These are phyloP conservation scores for Tieghemostelium lacteum DNA, from an alignment of 78 protist species.

Conservation along the genomic window DNA sequence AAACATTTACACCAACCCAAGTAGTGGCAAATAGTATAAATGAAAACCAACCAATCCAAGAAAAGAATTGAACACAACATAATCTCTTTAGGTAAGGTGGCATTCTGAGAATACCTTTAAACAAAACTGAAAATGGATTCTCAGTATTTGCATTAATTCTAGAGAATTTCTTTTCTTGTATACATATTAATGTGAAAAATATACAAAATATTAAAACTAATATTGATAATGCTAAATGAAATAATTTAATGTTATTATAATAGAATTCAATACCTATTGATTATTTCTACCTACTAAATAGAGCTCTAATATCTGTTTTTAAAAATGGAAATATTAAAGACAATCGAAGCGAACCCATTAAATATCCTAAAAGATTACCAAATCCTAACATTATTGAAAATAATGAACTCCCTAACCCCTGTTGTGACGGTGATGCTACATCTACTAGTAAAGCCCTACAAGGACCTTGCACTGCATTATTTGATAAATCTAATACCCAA, in stretches of 20 bases:
- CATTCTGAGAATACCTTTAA: constrained; percentile 54
- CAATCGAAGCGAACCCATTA: constrained; percentile 50
- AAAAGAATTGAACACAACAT: constrained; percentile 77
- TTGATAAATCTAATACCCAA: constrained; percentile 85
- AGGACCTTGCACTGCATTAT: constrained; percentile 84
- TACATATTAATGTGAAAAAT: constrained; percentile 7
- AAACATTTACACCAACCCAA: constrained; percentile 82
- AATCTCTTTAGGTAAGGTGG: constrained; percentile 39
- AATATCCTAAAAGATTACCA: constrained; percentile 80
- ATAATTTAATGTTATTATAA: neutral
- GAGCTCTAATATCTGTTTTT: constrained; percentile 43
- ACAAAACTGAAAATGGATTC: constrained; percentile 34
- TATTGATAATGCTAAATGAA: constrained; percentile 56
- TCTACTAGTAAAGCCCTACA: constrained; percentile 81
- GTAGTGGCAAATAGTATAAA: constrained; percentile 62
- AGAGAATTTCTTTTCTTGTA: constrained; percentile 27
- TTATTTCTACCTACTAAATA: constrained; percentile 24
- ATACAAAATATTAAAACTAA: constrained; percentile 42
- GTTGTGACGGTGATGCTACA: constrained; percentile 80
- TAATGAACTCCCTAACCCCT: constrained; percentile 69
- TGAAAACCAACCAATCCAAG: constrained; percentile 86
- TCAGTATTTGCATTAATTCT: constrained; percentile 6
- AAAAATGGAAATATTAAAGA: constrained; percentile 50
- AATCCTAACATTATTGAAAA: constrained; percentile 76
- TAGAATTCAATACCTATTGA: neutral